Evolutionary conservation across 2,329 filamentous ascomycete species (phyloP).

Genomic region (Colletotrichum incanum): DNA sequence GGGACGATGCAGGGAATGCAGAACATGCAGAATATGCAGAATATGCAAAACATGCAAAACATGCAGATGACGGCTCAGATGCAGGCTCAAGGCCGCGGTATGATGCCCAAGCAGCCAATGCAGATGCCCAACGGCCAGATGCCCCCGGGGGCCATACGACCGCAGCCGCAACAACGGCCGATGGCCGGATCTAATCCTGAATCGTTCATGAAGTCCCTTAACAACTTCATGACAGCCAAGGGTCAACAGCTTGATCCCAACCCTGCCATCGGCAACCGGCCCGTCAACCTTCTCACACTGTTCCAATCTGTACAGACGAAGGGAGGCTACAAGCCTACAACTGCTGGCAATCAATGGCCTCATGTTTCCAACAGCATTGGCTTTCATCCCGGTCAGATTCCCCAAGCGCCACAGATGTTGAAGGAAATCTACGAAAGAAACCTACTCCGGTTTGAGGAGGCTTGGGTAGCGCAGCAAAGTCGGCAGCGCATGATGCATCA

Average conservation of each 20-base stretch:
- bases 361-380: slow-evolving; percentile 77
- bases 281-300: slow-evolving; percentile 81
- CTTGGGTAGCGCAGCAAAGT: slow-evolving; percentile 71
- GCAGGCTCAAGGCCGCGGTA: slow-evolving; percentile 64
- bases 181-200: slow-evolving; percentile 69
- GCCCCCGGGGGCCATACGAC: slow-evolving; percentile 64
- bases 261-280: slow-evolving; percentile 81
- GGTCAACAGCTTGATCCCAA: slow-evolving; percentile 82
- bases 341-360: slow-evolving; percentile 80
- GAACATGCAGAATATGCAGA: slow-evolving; percentile 57
- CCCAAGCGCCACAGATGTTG: slow-evolving; percentile 78
- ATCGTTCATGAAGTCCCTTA: slow-evolving; percentile 82
- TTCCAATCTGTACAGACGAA: slow-evolving; percentile 83
- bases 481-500: slow-evolving; percentile 66
- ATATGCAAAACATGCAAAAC: slow-evolving; percentile 61
- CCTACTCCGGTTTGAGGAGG: slow-evolving; percentile 82
- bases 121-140: slow-evolving; percentile 71
- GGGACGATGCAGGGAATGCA: slow-evolving; percentile 62
- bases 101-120: slow-evolving; percentile 69
- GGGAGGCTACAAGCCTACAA: slow-evolving; percentile 84
- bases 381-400: slow-evolving; percentile 74
- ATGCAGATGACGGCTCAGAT: slow-evolving; percentile 68
- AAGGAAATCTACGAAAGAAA: slow-evolving; percentile 83
- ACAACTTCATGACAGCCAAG: slow-evolving; percentile 82
- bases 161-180: slow-evolving; percentile 60